A percentile compares a stretch with the other conserved stretches of the same genome.
These are phyloP conservation scores for Dryas drummondii DNA, from an alignment of 306 rosid species.

Conservation along the genomic window DNA sequence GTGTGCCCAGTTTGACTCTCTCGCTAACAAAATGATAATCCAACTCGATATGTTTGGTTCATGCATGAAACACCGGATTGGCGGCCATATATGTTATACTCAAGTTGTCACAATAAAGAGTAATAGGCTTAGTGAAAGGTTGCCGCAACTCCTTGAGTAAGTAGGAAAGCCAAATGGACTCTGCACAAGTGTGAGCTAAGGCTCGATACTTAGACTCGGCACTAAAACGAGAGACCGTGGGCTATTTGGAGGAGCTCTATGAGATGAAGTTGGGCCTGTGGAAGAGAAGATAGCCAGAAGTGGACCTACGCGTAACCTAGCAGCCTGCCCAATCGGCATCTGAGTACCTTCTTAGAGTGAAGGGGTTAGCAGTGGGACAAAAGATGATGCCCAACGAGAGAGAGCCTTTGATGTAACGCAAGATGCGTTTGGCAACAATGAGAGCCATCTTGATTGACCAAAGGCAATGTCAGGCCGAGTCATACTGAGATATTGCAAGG, in stretches of 20 bases:
- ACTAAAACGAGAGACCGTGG: too few species aligned
- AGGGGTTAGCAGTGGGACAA: accelerated
- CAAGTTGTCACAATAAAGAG: neutral
- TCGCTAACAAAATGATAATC: neutral
- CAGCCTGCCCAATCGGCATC: neutral
- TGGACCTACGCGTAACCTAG: too few species aligned
- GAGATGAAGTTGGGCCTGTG: too few species aligned
- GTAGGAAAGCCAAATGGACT: neutral
- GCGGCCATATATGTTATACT: neutral
- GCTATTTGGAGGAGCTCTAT: too few species aligned
- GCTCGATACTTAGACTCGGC: neutral
- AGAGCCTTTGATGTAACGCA: neutral
- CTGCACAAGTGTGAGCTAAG: neutral
- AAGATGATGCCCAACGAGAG: neutral
- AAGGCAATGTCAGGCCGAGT: neutral
- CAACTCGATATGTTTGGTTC: neutral
- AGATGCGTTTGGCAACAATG: neutral
- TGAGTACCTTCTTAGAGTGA: neutral
- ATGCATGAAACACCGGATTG: neutral
- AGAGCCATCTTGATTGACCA: too few species aligned
- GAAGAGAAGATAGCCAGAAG: too few species aligned
- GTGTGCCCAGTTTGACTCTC: neutral
- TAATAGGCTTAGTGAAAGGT: neutral
- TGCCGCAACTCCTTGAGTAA: neutral
- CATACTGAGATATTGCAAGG: neutral